Evolutionary conservation across 2,329 filamentous ascomycete species (phyloP).

Genomic region (Pyricularia grisea): DNA sequence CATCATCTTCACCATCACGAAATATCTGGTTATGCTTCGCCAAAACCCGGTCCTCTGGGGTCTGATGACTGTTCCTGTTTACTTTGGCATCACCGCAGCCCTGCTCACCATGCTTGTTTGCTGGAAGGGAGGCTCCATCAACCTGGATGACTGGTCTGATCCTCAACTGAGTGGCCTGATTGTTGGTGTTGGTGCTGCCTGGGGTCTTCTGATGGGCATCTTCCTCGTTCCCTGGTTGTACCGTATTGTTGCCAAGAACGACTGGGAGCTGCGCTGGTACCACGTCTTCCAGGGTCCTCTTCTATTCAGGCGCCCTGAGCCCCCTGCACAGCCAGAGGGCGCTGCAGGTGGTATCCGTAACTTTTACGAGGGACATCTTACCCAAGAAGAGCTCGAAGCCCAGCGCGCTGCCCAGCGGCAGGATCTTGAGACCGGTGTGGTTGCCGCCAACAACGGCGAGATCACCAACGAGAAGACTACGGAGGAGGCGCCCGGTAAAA

Average conservation of each 20-base stretch:
- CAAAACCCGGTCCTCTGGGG: conserved; percentile 42
- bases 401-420: conserved; percentile 20
- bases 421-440: conserved; percentile 13
- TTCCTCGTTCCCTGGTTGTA: conserved; percentile 53
- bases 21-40: conserved; percentile 45
- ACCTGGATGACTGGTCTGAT: conserved; percentile 34
- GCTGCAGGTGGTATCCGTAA: conserved; percentile 34
- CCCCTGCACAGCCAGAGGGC: conserved; percentile 31
- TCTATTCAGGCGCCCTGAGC: conserved; percentile 33
- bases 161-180: conserved; percentile 42
- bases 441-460: neutral
- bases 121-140: conserved; percentile 38
- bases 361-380: conserved; percentile 47
- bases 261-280: conserved; percentile 49
- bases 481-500: neutral
- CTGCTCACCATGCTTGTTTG: conserved; percentile 53
- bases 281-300: conserved; percentile 44
- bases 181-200: conserved; percentile 39
- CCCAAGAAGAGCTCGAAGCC: conserved; percentile 40
- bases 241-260: conserved; percentile 47
- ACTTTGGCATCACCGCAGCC: conserved; percentile 44
- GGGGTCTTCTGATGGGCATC: conserved; percentile 35
- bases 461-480: conserved; percentile 11
- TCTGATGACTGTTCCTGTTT: conserved; percentile 42
- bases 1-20: conserved; percentile 45